A percentile compares a stretch with the other conserved stretches of the same genome.
These are phyloP conservation scores for Xylaria nigripes DNA, from an alignment of 495 filamentous ascomycete genomes.

Conservation along the genomic window DNA sequence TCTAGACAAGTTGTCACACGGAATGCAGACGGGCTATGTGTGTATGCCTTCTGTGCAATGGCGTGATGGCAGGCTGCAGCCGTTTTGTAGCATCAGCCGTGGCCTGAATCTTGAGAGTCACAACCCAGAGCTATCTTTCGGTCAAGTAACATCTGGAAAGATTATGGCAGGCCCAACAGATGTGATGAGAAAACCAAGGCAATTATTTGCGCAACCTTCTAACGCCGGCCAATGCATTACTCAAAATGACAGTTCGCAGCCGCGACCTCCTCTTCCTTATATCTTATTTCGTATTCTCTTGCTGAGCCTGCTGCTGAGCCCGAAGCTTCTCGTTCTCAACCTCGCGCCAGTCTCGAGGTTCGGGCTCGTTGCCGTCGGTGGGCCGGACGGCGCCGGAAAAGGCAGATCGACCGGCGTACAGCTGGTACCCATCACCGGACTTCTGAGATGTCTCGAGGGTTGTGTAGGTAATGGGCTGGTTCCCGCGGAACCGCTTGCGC, in stretches of 20 bases:
- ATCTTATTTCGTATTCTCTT: constrained; percentile 5
- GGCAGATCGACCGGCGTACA: constrained; percentile 74
- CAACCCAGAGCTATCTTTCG: neutral
- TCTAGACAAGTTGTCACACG: neutral
- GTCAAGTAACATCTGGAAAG: neutral
- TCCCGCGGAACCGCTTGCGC: constrained; percentile 97
- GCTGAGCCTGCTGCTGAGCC: constrained; percentile 21
- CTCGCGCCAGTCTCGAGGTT: constrained; percentile 47
- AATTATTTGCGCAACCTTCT: constrained; percentile 3
- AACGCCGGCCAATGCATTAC: constrained; percentile 14
- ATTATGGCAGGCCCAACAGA: neutral
- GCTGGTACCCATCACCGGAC: constrained; percentile 47
- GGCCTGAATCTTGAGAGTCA: neutral
- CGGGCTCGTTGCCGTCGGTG: constrained; percentile 45
- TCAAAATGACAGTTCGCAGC: neutral
- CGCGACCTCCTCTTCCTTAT: neutral
- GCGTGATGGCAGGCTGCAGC: neutral
- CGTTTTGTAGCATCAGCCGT: neutral
- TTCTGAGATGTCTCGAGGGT: constrained; percentile 53
- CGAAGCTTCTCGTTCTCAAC: constrained; percentile 47
- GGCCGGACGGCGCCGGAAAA: constrained; percentile 47
- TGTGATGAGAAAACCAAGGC: neutral
- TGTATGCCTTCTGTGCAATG: neutral
- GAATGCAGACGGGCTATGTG: neutral
- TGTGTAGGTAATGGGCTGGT: constrained; percentile 64